Evolutionary conservation across 2,329 filamentous ascomycete species (phyloP), one percentile per base, ranked within the genome.

Genomic region (Furcasterigmium furcatum): DNA sequence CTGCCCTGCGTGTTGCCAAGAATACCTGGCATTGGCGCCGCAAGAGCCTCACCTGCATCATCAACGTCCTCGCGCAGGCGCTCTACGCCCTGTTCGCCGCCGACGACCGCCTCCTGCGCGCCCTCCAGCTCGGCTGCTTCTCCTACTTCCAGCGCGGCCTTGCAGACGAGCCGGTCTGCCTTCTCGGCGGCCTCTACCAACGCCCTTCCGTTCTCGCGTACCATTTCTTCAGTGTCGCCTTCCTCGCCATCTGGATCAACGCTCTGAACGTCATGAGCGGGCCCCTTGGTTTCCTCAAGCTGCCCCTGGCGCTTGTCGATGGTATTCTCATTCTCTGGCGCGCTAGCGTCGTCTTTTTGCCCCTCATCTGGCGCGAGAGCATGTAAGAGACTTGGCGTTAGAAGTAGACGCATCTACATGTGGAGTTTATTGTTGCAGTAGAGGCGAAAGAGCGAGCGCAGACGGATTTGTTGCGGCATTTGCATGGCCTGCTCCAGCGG

Each of bases 1-100:
- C 66, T 3, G 76, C 79, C 32, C 82, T 99, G 6, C 68, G 84
- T 44, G 67, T 70, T 43, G 87, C 87, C 55, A 82, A 97, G 73
- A 70, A 75, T 12, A 65, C 73, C 14, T 94, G 97, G 70, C 91
- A 97, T 76, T 95, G 89, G 88, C 75, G 76, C 55, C 82, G 94
- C 58, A 97, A 97, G 72, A 72, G 76, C 52, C 75, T 91, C 41
- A 89, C 88, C 0, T 83, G 83, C 44, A 91, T 96, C 55, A 94
- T 99, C 76, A 99, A 99, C 67, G 95, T 97, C 56, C 83, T 99
- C n/a, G 92, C 94, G 2, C 88, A 94, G 73, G 91, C 94, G 0
- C 78, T 99, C 2, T 99, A 99, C 71, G 76, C 80, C 25, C 80
- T 99, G 12, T 99, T 97, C 63, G 90, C 92, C 14, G 94, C 92